phyloP scores from a whole-genome alignment of 768 basidiomycete genomes.

The Leucogyrophana mollusca region DNA sequence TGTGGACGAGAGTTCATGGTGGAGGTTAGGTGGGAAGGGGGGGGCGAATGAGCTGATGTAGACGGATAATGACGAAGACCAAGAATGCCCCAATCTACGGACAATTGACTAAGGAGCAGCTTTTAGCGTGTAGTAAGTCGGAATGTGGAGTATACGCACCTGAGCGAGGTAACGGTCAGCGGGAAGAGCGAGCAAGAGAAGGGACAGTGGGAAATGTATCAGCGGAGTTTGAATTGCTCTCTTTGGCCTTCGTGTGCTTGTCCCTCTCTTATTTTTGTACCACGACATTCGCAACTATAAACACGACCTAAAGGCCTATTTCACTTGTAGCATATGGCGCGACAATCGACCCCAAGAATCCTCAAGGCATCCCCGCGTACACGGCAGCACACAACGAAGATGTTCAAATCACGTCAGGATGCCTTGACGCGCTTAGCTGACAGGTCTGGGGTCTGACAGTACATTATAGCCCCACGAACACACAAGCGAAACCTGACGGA shows the following conservation, averaged over 20 bases:
- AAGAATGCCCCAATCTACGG: no score
- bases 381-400: background rate
- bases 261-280: background rate
- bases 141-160: no score
- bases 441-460: no score
- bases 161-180: no score
- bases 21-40: constrained; percentile 17
- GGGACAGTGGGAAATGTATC: constrained; percentile 25
- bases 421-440: no score
- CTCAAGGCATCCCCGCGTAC: constrained; percentile 1
- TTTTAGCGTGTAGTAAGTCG: constrained; percentile 10
- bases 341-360: background rate
- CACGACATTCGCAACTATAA: constrained; percentile 10
- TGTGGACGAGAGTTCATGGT: constrained; percentile 74
- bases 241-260: constrained; percentile 11
- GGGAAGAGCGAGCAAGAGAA: constrained; percentile 9
- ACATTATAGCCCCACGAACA: no score
- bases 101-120: background rate
- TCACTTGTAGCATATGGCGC: constrained; percentile 10
- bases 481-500: no score
- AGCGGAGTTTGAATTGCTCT: constrained; percentile 43
- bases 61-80: background rate
- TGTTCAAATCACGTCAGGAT: no score
- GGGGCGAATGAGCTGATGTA: constrained; percentile 11
- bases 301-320: constrained; percentile 5